Base-by-base conservation (phyloP, 1,284 basidiomycete genomes). In the Puccinia coronata region DNA sequence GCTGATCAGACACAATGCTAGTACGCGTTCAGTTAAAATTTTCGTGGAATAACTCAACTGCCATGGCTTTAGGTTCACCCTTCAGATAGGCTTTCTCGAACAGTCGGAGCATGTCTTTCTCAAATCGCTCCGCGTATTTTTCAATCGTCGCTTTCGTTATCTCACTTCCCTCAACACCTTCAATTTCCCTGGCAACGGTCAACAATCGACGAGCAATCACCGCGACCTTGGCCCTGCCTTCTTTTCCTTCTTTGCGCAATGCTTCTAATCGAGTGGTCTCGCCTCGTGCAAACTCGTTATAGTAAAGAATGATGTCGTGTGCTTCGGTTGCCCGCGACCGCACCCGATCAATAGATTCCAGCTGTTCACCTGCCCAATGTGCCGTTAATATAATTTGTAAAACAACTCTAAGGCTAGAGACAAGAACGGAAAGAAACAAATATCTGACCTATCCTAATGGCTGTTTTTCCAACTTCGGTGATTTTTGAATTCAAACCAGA, bases 51-150 rank as follows among this genome's bases (percentile, higher is more conserved):
- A 43, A 69, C 89, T 92, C 84, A 84, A 95, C 95, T 87, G 95
- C 94, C 97, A 99, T 99, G 92, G 97, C 94, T 87, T 96, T 96
- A 0, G 97, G 97, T 85, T 99, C 97, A 47, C 96, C 95, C 85
- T 94, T 93, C 75, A 95, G 90, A 87, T 98, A 98, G 85, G 93
- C 95, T 83, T 92, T 88, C 86, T 99, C 97, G 85, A 99, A 99
- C 65, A 98, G 88, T 85, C 93, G 92, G 79, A 99, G 90, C 91
- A 98, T 96, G 85, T 99, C 96, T 87, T 97, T 98, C 87, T 99
- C 97, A 84, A 99, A 99, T 85, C 93, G 93, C 87, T 99, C 97
- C 87, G 96, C 97, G 85, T 98, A 99, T 84, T 92, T 93, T 83
- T 97, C 95, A 83, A 97, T 94, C 80, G 90, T 91, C 85, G 97